Conservation (phyloP, 2,329 filamentous ascomycete species). For the Colletotrichum lupini region DNA sequence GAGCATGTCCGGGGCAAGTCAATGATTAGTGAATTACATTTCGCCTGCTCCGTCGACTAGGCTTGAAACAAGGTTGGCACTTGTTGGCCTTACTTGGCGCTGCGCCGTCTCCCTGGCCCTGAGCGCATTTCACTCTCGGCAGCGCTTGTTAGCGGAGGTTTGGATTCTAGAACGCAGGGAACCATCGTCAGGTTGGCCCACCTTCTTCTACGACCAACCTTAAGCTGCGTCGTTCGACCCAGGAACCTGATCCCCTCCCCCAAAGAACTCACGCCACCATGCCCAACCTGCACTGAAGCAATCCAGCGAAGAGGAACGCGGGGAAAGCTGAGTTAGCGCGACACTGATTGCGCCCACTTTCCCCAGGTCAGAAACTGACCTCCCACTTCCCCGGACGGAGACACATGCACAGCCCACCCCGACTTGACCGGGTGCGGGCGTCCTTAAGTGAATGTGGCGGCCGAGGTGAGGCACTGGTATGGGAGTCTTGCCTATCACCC, state of each 20-base stretch:
- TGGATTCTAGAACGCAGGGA: slow-evolving; percentile 15
- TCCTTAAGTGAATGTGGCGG: not conserved
- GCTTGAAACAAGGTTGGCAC: slow-evolving; percentile 23
- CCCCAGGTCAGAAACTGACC: not conserved
- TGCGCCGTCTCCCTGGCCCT: slow-evolving; percentile 22
- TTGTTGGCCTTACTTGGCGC: slow-evolving; percentile 25
- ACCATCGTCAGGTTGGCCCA: not conserved
- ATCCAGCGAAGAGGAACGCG: not conserved
- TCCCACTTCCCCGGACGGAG: slow-evolving; percentile 16
- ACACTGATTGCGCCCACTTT: not conserved
- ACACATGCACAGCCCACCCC: slow-evolving; percentile 13
- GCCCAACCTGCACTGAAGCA: not conserved
- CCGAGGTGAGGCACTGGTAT: not conserved
- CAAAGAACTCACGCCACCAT: not conserved
- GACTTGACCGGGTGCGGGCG: slow-evolving; percentile 9
- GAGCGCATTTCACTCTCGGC: slow-evolving; percentile 15
- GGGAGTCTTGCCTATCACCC: slow-evolving; percentile 1
- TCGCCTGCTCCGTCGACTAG: not conserved
- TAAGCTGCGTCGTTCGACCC: not conserved
- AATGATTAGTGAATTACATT: not conserved
- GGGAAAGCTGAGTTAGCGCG: not conserved
- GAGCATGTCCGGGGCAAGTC: not conserved
- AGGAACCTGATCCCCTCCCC: not conserved
- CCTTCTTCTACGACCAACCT: not conserved
- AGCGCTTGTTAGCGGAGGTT: not conserved